phyloP scores from a whole-genome alignment of 768 basidiomycete genomes.

The Phanerochaete sordida region DNA sequence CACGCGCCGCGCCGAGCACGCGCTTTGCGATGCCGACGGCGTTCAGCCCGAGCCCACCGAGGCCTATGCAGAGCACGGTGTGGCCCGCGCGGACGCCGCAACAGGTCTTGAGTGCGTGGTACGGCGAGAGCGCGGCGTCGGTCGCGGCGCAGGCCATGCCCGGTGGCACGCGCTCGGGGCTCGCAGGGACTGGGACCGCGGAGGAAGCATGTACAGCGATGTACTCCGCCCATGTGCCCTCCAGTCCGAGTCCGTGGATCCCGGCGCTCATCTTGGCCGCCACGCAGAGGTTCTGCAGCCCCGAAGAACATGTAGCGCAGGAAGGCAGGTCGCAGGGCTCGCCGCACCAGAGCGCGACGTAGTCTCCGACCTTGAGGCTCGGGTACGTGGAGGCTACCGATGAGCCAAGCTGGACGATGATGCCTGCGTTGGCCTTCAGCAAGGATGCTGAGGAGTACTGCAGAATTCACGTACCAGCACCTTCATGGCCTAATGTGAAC shows the following conservation, averaged over 20 bases:
- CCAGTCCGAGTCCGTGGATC: conserved; percentile 15
- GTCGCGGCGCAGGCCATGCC: conserved; percentile 16
- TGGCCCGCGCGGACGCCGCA: conserved; percentile 10
- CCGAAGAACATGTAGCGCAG: conserved; percentile 14
- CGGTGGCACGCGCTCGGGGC: conserved; percentile 9
- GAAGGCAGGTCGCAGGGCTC: conserved; percentile 14
- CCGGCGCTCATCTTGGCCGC: no score
- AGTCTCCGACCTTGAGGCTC: conserved; percentile 12
- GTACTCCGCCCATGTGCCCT: conserved; percentile 20
- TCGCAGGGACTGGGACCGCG: conserved; percentile 14
- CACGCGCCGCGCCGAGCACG: conserved; percentile 11
- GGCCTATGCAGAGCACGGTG: conserved; percentile 34
- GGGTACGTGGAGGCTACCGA: conserved; percentile 9
- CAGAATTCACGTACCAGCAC: conserved; percentile 10
- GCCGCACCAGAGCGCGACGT: conserved; percentile 16
- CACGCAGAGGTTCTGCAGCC: conserved; percentile 16
- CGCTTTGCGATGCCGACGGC: conserved; percentile 21
- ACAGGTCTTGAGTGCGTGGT: conserved; percentile 15
- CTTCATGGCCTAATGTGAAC: conserved; percentile 20
- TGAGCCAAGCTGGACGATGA: conserved; percentile 13
- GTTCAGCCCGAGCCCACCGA: conserved; percentile 30
- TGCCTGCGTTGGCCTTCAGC: neutral
- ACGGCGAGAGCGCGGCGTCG: conserved; percentile 23
- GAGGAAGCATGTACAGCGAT: conserved; percentile 6
- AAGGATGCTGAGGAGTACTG: no score